Evolutionary conservation across 495 filamentous ascomycete genomes (phyloP).

Genomic region (Penicillium steckii): DNA sequence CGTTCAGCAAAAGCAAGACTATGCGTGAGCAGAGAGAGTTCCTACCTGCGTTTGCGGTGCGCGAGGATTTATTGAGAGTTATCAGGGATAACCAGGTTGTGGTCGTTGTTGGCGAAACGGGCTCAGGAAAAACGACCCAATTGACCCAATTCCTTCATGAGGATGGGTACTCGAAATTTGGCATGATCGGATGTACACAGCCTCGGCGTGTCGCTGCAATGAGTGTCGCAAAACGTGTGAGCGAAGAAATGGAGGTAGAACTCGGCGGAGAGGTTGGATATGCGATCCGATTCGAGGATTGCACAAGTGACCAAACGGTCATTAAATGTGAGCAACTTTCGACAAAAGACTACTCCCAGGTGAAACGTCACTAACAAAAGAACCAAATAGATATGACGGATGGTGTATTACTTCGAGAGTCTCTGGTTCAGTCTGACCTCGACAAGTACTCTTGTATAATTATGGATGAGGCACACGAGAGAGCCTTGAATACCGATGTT

Average conservation of each 20-base stretch:
- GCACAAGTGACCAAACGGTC: conserved; percentile 86
- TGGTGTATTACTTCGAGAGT: conserved; percentile 91
- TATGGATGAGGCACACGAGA: conserved; percentile 99
- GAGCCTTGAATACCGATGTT: conserved; percentile 95
- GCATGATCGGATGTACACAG: conserved; percentile 94
- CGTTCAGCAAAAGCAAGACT: conserved; percentile 90
- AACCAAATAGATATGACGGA: conserved; percentile 85
- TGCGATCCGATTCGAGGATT: conserved; percentile 98
- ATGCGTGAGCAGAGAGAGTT: conserved; percentile 90
- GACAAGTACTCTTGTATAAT: conserved; percentile 98
- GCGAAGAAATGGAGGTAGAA: conserved; percentile 98
- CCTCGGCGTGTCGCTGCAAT: conserved; percentile 95
- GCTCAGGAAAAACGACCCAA: conserved; percentile 96
- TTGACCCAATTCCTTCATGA: conserved; percentile 94
- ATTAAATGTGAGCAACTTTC: conserved; percentile 71
- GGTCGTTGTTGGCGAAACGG: conserved; percentile 94
- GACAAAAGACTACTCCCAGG: background rate
- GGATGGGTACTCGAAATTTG: conserved; percentile 82
- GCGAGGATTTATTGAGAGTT: conserved; percentile 91
- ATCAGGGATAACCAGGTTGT: conserved; percentile 97
- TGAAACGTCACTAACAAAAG: conserved; percentile 20
- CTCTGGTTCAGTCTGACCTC: conserved; percentile 84
- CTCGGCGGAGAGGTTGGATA: conserved; percentile 89
- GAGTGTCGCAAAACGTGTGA: conserved; percentile 98
- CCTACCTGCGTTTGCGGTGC: conserved; percentile 93